Base-by-base conservation (phyloP, 2,329 filamentous ascomycete genomes). In the Bertia moriformis region DNA sequence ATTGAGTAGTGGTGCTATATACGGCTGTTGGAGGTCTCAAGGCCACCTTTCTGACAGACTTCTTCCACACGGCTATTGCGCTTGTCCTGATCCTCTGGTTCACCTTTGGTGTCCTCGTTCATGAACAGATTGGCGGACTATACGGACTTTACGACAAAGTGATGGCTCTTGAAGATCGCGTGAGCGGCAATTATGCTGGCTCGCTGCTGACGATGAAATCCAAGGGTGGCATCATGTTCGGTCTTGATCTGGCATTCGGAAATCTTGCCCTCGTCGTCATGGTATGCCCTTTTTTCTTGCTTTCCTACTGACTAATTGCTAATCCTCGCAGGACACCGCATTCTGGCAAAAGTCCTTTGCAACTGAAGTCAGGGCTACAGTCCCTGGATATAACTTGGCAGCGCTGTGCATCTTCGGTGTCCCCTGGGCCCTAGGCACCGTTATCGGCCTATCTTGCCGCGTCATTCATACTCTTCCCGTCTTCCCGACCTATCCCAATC, bases 261-360 rank as follows among this genome's bases (percentile, higher is more conserved):
- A 69, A 68, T 39, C 49, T 68, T 14, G 64, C 61, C 4, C 53
- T 67, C 0, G 66, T 69, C 0, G 53, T 67, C 4, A 68, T 69
- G 63, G 59, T 55, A 49, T 42, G 36, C 42, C 40, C n/a, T n/a
- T n/a, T n/a, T n/a, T n/a, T n/a, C n/a, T n/a, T n/a, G n/a, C n/a
- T n/a, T n/a, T n/a, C n/a, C n/a, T n/a, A n/a, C n/a, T 29, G n/a
- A 2, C 20, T 41, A 5, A 13, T 14, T 14, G 4, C 14, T 20
- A 29, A 4, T 37, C 35, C 4, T 35, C 27, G 18, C 39, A 56
- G 50, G 62, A 69, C 44, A 69, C 65, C 3, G 65, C 60, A 1
- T 70, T 69, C 48, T 70, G 64, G 63, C 65, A 68, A 41, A 69
- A 70, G 49, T 62, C 60, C 0, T 69, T 69, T 43, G 64, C 64